phyloP scores from a whole-genome alignment of 345 rosid species.

The Pelargonium nanum region DNA sequence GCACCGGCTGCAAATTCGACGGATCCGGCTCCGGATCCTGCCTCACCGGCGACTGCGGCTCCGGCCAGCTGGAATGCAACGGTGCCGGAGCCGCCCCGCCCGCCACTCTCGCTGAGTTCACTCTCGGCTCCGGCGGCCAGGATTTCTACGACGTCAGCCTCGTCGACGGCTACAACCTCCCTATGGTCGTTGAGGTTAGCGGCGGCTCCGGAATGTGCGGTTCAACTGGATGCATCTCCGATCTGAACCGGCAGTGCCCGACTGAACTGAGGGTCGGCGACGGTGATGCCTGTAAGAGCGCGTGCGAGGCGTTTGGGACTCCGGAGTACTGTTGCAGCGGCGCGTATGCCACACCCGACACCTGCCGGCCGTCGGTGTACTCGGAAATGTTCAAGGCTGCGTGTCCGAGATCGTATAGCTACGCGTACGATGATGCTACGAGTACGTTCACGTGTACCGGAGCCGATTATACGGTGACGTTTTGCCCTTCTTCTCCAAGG shows the following conservation, averaged over 20 bases:
- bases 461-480: conserved; percentile 73
- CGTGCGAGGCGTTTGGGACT: conserved; percentile 73
- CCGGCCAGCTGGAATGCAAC: conserved; percentile 43
- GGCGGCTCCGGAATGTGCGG: conserved; percentile 70
- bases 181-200: conserved; percentile 53
- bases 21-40: conserved; percentile 43
- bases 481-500: conserved; percentile 87
- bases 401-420: conserved; percentile 76
- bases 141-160: conserved; percentile 84
- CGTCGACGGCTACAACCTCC: conserved; percentile 77
- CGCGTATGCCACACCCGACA: conserved; percentile 62
- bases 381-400: conserved; percentile 76
- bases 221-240: conserved; percentile 59
- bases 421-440: conserved; percentile 77
- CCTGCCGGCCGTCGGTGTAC: conserved; percentile 71
- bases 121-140: conserved; percentile 55
- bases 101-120: conserved; percentile 67
- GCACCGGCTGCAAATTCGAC: not conserved
- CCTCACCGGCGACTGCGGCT: conserved; percentile 55
- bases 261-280: conserved; percentile 47
- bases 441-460: conserved; percentile 77
- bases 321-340: conserved; percentile 90
- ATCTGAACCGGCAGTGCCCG: conserved; percentile 64
- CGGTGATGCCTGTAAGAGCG: conserved; percentile 73
- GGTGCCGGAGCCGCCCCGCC: conserved; percentile 70